A percentile compares a stretch with the other conserved stretches of the same genome.
Conservation (phyloP, 176 grass and related monocot species). For the Musa schizocarpa region DNA sequence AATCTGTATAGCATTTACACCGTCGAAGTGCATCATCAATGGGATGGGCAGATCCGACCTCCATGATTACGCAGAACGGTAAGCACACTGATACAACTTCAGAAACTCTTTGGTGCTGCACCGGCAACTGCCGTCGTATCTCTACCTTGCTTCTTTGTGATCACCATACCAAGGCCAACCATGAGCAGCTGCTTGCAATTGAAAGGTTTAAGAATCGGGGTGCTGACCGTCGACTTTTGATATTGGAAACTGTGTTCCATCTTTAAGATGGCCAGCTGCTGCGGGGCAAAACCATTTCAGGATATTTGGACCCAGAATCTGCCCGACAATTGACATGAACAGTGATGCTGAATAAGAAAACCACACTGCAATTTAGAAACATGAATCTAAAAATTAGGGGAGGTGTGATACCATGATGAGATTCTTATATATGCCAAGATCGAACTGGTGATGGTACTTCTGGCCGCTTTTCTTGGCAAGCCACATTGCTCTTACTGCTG, state of each 20-base stretch:
- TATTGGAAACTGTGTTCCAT: slow-evolving; percentile 74
- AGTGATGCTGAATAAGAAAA: slow-evolving; percentile 8
- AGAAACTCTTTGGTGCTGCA: too few species aligned
- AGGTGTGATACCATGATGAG: slow-evolving; percentile 42
- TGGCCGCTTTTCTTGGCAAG: slow-evolving; percentile 90
- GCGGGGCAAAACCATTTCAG: slow-evolving; percentile 70
- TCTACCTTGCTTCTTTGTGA: too few species aligned
- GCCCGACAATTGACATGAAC: slow-evolving; percentile 17
- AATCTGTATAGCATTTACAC: too few species aligned
- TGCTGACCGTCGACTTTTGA: slow-evolving; percentile 26
- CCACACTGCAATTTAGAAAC: not conserved
- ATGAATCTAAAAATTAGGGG: not conserved
- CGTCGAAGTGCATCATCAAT: too few species aligned
- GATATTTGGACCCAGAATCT: slow-evolving; percentile 80
- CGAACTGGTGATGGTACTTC: slow-evolving; percentile 68
- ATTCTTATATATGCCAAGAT: slow-evolving; percentile 75
- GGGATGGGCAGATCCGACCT: too few species aligned
- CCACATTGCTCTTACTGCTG: slow-evolving; percentile 67
- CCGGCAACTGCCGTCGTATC: too few species aligned
- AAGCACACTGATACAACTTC: too few species aligned
- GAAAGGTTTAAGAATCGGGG: not conserved
- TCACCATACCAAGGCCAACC: not conserved
- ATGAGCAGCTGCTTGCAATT: not conserved
- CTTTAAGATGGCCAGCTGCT: slow-evolving; percentile 53
- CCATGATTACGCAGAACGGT: too few species aligned